These are phyloP conservation scores for Parsonsia alboflavescens DNA, from an alignment of 257 asterid species.

Conservation along the genomic window DNA sequence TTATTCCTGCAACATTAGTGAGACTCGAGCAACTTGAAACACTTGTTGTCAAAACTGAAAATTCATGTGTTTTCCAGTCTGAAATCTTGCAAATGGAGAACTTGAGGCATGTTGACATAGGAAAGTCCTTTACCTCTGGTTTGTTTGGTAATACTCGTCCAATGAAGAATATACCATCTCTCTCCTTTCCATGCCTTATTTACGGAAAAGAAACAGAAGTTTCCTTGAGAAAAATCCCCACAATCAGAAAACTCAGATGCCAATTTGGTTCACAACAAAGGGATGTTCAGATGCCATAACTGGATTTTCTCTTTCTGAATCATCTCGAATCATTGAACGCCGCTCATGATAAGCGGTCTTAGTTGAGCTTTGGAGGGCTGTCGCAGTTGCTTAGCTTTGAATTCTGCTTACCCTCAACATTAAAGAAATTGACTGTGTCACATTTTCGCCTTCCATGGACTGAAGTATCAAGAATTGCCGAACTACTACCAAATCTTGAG, in stretches of 20 bases:
- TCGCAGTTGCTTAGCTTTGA: background rate
- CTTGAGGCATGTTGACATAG: background rate
- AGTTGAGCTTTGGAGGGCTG: no score
- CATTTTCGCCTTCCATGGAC: constrained; percentile 1
- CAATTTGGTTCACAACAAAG: background rate
- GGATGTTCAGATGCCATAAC: background rate
- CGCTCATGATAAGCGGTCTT: background rate
- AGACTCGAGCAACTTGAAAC: background rate
- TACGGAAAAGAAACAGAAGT: background rate
- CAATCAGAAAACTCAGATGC: background rate
- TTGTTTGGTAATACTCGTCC: no score
- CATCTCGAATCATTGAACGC: background rate
- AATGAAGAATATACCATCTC: background rate
- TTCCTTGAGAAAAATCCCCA: background rate
- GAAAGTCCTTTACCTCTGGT: background rate
- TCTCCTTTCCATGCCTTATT: background rate
- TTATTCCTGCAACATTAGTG: background rate
- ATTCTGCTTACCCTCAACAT: background rate
- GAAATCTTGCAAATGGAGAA: background rate
- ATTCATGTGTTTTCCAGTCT: no score
- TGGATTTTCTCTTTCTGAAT: background rate
- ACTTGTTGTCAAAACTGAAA: background rate
- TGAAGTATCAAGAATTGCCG: background rate
- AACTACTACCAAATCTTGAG: constrained; percentile 6
- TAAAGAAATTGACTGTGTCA: constrained; percentile 6